Evolutionary conservation across 495 filamentous ascomycete genomes (phyloP).

Genomic region (Recurvomyces mirabilis): DNA sequence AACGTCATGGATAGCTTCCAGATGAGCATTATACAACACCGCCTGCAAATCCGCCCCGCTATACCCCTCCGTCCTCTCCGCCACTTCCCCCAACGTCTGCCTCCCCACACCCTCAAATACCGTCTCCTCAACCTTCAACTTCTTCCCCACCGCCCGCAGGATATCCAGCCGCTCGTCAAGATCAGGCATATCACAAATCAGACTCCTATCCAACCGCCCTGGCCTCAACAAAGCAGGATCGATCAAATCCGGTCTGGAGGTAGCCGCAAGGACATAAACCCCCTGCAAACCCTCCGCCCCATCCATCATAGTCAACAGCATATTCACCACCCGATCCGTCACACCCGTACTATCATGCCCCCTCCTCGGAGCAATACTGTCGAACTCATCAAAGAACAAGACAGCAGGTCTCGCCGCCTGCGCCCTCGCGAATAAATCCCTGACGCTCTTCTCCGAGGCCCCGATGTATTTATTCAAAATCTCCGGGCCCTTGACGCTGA

Average conservation of each 20-base stretch:
- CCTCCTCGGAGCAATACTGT: conserved; percentile 91
- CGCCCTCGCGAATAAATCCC: conserved; percentile 88
- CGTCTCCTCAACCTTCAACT: conserved; percentile 56
- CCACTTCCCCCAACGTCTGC: conserved; percentile 54
- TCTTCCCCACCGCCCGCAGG: conserved; percentile 64
- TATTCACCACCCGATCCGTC: conserved; percentile 96
- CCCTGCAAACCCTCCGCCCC: conserved; percentile 89
- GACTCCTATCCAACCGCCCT: conserved; percentile 78
- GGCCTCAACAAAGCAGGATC: conserved; percentile 85
- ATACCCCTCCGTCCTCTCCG: conserved; percentile 73
- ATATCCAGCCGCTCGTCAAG: conserved; percentile 77
- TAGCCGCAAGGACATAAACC: conserved; percentile 92
- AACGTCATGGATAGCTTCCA: conserved; percentile 91
- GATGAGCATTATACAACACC: conserved; percentile 87
- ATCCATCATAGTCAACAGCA: conserved; percentile 97
- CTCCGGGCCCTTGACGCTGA: conserved; percentile 94
- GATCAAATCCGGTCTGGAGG: conserved; percentile 80
- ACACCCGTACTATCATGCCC: conserved; percentile 95
- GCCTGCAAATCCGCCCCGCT: conserved; percentile 92
- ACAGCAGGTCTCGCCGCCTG: conserved; percentile 82
- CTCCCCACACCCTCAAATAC: conserved; percentile 38
- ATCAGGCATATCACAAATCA: conserved; percentile 78
- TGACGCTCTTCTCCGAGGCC: conserved; percentile 85
- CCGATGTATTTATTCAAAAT: conserved; percentile 98
- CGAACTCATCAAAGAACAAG: conserved; percentile 97